These are phyloP conservation scores for Mrakia hoshinonis DNA, from an alignment of 768 basidiomycete species.

Conservation along the genomic window DNA sequence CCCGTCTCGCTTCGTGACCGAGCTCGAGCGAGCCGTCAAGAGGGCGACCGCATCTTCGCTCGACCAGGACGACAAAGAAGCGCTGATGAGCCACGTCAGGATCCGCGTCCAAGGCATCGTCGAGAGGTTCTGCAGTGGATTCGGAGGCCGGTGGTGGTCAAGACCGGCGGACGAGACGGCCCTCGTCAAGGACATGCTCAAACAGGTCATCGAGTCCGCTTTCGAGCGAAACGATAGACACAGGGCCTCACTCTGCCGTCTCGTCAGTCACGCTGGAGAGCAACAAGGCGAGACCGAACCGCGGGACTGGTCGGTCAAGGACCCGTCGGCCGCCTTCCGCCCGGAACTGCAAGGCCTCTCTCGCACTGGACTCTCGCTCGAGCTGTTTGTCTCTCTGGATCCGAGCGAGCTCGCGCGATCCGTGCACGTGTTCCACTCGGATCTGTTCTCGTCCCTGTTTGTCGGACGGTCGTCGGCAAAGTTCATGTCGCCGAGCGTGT, in stretches of 20 bases:
- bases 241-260: not conserved
- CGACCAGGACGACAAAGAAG: constrained; percentile 46
- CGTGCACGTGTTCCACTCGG: constrained; percentile 53
- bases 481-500: not conserved
- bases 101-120: constrained; percentile 57
- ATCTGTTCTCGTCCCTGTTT: constrained; percentile 19
- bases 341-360: constrained; percentile 44
- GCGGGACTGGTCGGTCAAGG: not conserved
- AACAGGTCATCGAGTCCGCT: constrained; percentile 45
- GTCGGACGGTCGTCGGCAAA: not conserved
- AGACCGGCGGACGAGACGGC: constrained; percentile 41
- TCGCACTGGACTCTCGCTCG: constrained; percentile 59
- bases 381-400: constrained; percentile 58
- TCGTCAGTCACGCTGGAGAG: not conserved
- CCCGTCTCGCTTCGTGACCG: constrained; percentile 59
- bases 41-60: constrained; percentile 50
- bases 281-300: not conserved
- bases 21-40: constrained; percentile 43
- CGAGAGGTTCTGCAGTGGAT: constrained; percentile 55
- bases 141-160: constrained; percentile 46
- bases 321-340: not conserved
- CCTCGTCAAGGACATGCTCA: constrained; percentile 3
- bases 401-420: constrained; percentile 55
- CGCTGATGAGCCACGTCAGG: constrained; percentile 42
- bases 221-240: not conserved